phyloP scores from a whole-genome alignment of 2,329 filamentous ascomycete genomes.

The Claviceps lovelessii region DNA sequence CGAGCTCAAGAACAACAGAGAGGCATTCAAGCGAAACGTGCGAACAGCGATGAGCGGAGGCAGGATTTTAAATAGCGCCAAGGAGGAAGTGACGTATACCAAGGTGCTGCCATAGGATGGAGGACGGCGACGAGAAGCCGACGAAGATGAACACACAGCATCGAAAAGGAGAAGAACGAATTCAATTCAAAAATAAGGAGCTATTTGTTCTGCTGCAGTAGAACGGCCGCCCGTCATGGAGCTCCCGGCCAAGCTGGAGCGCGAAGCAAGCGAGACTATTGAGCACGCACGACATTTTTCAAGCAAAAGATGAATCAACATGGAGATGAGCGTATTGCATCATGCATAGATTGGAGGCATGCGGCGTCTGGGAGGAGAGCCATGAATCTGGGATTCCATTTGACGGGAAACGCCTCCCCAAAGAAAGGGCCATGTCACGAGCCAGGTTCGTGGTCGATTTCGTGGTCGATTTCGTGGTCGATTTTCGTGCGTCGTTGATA shows the following conservation, averaged over 20 bases:
- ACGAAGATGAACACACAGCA: not conserved
- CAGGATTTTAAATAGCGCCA: constrained; percentile 28
- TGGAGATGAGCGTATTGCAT: not conserved
- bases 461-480: not conserved
- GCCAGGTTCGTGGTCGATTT: not conserved
- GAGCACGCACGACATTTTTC: not conserved
- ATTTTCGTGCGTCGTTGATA: not conserved
- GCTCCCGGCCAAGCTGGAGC: not conserved
- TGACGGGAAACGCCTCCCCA: not conserved
- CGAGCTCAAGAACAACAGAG: constrained; percentile 71
- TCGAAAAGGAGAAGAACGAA: not conserved
- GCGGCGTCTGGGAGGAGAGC: not conserved
- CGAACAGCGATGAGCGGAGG: constrained; percentile 71
- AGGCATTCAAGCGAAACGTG: constrained; percentile 86
- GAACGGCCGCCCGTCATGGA: not conserved
- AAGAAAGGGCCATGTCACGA: not conserved
- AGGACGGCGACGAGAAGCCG: not conserved
- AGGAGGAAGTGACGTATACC: constrained; percentile 58
- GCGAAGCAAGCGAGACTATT: not conserved
- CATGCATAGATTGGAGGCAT: not conserved
- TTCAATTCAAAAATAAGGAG: not conserved
- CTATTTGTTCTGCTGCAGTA: not conserved
- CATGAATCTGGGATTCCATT: not conserved
- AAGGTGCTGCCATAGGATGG: constrained; percentile 52
- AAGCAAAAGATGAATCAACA: not conserved